phyloP scores from a whole-genome alignment of 2,329 filamentous ascomycete genomes.

The Ophiostoma novo-ulmi region DNA sequence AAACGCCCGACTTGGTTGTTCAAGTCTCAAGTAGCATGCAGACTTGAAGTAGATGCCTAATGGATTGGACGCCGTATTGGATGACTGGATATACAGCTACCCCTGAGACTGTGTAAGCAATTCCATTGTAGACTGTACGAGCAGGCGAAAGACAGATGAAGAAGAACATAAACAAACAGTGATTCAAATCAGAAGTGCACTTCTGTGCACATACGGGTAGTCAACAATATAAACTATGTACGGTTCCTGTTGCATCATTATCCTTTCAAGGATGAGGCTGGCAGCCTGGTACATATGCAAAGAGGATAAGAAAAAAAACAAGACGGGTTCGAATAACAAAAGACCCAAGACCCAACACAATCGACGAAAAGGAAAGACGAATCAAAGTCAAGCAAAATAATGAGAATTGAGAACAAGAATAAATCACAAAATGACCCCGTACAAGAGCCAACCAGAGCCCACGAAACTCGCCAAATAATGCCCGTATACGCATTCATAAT shows the following conservation, averaged over 20 bases:
- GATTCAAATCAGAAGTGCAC: no score
- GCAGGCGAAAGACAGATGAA: no score
- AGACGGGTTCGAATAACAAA: background rate
- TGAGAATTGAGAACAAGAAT: background rate
- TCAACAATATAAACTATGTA: background rate
- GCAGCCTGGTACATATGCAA: background rate
- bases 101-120: constrained; percentile 3
- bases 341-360: background rate
- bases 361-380: background rate
- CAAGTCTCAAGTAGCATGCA: background rate
- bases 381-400: background rate
- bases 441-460: background rate
- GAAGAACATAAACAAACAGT: no score
- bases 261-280: background rate
- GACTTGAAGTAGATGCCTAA: background rate
- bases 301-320: background rate
- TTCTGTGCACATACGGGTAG: no score
- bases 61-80: background rate
- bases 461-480: background rate
- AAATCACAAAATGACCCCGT: background rate
- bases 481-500: background rate
- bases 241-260: background rate
- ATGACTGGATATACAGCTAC: background rate
- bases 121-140: background rate
- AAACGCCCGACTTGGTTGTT: background rate